Percentiles rank a stretch among this genome's conserved stretches.
Evolutionary conservation across 345 rosid species (phyloP).

Genomic region (Eucalyptus sp.): DNA sequence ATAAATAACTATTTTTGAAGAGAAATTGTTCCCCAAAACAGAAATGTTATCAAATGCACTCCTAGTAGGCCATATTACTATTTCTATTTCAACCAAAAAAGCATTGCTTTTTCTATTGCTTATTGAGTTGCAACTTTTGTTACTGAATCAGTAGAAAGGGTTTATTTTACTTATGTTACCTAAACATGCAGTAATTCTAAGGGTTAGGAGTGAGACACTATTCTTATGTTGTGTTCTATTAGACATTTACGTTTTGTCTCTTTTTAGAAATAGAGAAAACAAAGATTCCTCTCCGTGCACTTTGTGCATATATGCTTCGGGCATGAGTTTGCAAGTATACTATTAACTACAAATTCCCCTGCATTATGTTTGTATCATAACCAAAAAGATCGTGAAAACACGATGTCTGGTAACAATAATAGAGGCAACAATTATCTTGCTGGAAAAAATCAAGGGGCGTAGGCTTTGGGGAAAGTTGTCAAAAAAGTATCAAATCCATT

Average conservation of each 20-base stretch:
- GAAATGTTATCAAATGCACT: too few species aligned
- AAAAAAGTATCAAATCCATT: too few species aligned
- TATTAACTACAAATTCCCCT: background rate
- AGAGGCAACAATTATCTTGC: background rate
- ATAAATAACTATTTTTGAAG: too few species aligned
- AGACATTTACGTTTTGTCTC: background rate
- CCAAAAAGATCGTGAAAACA: background rate
- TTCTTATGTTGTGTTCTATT: background rate
- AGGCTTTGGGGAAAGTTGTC: background rate
- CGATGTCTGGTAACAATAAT: background rate
- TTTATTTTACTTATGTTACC: background rate
- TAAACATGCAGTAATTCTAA: background rate
- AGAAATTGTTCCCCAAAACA: too few species aligned
- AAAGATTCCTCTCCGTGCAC: too few species aligned
- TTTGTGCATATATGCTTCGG: too few species aligned
- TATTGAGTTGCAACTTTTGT: background rate
- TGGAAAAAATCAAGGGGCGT: background rate
- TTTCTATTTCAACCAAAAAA: too few species aligned
- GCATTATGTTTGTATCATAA: background rate
- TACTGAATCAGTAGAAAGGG: background rate
- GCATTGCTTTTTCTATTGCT: background rate
- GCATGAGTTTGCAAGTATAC: background rate
- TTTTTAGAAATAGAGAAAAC: background rate
- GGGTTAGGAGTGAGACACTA: background rate
- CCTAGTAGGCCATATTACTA: fast-evolving